phyloP scores from a whole-genome alignment of 176 grass and related monocot species.

The Zizania latifolia region DNA sequence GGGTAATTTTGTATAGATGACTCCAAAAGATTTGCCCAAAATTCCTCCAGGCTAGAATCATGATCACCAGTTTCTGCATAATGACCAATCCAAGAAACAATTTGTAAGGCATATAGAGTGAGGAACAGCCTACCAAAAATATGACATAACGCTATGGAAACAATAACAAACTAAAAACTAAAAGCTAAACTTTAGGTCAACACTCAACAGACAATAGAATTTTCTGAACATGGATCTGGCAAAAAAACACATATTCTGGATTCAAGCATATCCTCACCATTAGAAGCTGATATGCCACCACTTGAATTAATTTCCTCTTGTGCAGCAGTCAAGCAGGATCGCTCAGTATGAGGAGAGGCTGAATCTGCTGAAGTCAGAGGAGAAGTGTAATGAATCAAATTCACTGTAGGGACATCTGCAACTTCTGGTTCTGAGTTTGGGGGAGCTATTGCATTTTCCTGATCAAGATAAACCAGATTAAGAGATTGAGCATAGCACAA shows the following conservation, averaged over 20 bases:
- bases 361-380: slow-evolving; percentile 50
- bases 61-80: slow-evolving; percentile 39
- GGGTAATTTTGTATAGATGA: slow-evolving; percentile 43
- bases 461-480: slow-evolving; percentile 28
- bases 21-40: slow-evolving; percentile 80
- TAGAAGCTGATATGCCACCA: slow-evolving; percentile 34
- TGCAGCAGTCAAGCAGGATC: slow-evolving; percentile 30
- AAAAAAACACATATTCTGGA: slow-evolving; percentile 4
- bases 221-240: slow-evolving; percentile 14
- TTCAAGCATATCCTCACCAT: slow-evolving; percentile 42
- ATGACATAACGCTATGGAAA: neutral
- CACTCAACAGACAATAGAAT: neutral
- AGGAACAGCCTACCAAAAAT: neutral
- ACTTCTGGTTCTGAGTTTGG: slow-evolving; percentile 30
- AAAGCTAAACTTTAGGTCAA: neutral
- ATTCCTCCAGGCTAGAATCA: slow-evolving; percentile 70
- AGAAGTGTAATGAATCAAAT: slow-evolving; percentile 45
- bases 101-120: neutral
- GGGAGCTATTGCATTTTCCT: slow-evolving; percentile 48
- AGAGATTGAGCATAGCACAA: neutral
- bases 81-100: slow-evolving; percentile 25
- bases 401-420: slow-evolving; percentile 34
- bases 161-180: neutral
- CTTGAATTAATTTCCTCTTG: slow-evolving; percentile 75
- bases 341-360: slow-evolving; percentile 60